phyloP scores from a whole-genome alignment of 345 rosid genomes.

The Draba incana region DNA sequence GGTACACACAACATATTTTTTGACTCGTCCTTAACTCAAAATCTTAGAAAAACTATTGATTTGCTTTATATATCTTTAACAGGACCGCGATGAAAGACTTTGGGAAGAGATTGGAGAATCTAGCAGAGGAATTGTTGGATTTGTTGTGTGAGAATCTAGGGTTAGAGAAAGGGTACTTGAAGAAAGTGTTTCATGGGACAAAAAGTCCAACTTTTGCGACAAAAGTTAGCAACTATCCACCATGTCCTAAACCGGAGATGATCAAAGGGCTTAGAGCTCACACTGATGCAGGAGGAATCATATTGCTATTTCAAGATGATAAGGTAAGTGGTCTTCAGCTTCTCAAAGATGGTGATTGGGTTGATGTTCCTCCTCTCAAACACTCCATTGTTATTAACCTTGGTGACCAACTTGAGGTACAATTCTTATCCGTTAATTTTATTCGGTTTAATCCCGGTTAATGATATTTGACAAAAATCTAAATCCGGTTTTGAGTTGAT shows the following conservation, averaged over 20 bases:
- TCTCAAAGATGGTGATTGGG: conserved; percentile 81
- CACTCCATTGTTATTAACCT: conserved; percentile 89
- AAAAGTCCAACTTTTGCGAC: conserved; percentile 81
- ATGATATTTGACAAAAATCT: background rate
- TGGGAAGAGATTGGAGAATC: conserved; percentile 54
- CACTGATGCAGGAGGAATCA: conserved; percentile 96
- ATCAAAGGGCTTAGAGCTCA: conserved; percentile 94
- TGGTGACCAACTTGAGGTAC: conserved; percentile 96
- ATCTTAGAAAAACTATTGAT: background rate
- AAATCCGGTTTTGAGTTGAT: too few species aligned
- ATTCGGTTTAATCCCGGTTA: conserved; percentile 8
- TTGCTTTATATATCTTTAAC: conserved; percentile 14
- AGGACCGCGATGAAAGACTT: conserved; percentile 68
- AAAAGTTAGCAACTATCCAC: conserved; percentile 90
- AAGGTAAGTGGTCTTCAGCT: conserved; percentile 95
- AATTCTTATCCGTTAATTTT: background rate
- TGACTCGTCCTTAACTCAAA: background rate
- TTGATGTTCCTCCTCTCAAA: conserved; percentile 82
- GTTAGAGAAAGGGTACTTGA: conserved; percentile 76
- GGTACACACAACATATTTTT: conserved; percentile 36
- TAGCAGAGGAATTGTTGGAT: conserved; percentile 70
- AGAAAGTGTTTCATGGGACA: conserved; percentile 67
- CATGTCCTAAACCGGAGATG: conserved; percentile 89
- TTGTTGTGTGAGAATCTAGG: conserved; percentile 78
- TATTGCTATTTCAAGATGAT: conserved; percentile 85